Evolutionary conservation across 179 eudicot genomes (phyloP), one percentile per base, ranked within the genome.

Genomic region (Spinacia oleracea): DNA sequence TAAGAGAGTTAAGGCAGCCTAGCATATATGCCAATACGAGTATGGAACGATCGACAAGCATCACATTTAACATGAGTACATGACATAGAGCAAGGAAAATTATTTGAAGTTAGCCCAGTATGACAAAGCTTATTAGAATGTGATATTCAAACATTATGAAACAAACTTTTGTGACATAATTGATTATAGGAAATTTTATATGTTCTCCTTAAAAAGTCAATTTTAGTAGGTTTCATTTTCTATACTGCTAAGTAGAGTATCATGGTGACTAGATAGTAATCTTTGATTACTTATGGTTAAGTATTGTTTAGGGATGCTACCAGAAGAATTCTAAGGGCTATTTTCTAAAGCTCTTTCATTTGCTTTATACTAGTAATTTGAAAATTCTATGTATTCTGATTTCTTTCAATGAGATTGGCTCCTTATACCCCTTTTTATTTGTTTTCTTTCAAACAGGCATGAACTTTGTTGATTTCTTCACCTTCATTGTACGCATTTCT

Each of bases 381-480:
- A 20, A 42, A 65, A 16, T 64, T 45, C 58, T 65, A 32, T 40
- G 12, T 45, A 46, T 53, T 60, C 21, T 68, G 29, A 34, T 64
- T 23, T 14, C 27, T 5, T 62, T 74, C 32, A 34, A 53, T 64
- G 59, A 23, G 4, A 18, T 71, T 18, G 56, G 65, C 68, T 70
- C 45, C 60, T 75, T 35, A 16, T 40, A 18, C 25, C 29, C 64
- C 40, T 48, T 5, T 6, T 73, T 48, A 29, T 55, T 64, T 43
- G 15, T 29, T 25, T 70, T 48, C 31, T 58, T 51, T 77, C 40
- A 43, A 31, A 43, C 82, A 95, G 99, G 99, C 80, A 96, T 96
- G 98, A 91, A 93, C 85, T 91, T 93, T 80, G 73, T 71, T 32
- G 99, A 96, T 82, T 90, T 91, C 90, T 93, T 93, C 89, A 84